Percentiles rank a stretch among this genome's conserved stretches.
Evolutionary conservation across 1,284 basidiomycete species (phyloP).

Genomic region (Tilletiaria anomala): DNA sequence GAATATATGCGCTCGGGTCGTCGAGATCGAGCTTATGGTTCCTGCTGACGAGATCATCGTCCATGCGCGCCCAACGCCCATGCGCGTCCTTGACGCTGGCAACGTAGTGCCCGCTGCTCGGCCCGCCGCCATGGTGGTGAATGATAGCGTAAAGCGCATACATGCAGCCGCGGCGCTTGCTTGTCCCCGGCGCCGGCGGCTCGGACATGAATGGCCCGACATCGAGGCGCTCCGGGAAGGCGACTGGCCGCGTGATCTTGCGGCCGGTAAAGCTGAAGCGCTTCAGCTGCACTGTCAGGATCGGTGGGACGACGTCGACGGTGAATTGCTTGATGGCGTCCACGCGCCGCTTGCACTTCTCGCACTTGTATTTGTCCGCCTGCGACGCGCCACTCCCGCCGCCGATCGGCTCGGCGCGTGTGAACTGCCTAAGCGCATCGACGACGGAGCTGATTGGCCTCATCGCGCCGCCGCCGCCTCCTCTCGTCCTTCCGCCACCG

Average conservation of each 20-base stretch:
- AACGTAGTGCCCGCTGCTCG: constrained; percentile 91
- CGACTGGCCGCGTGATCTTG: constrained; percentile 53
- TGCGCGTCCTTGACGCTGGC: constrained; percentile 73
- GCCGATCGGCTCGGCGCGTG: constrained; percentile 71
- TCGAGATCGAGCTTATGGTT: constrained; percentile 38
- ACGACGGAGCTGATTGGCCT: constrained; percentile 52
- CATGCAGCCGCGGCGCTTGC: constrained; percentile 46
- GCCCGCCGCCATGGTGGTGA: constrained; percentile 78
- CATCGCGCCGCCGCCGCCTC: background rate
- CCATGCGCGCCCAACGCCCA: constrained; percentile 45
- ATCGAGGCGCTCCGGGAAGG: constrained; percentile 64
- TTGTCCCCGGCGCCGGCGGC: constrained; percentile 41
- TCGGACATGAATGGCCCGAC: constrained; percentile 73
- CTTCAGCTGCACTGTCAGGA: constrained; percentile 94
- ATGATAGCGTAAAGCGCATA: constrained; percentile 86
- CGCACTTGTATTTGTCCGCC: constrained; percentile 97
- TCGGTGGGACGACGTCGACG: constrained; percentile 68
- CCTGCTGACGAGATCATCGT: constrained; percentile 39
- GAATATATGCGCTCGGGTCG: constrained; percentile 73
- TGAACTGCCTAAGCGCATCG: constrained; percentile 68
- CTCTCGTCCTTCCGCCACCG: background rate
- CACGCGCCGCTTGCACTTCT: constrained; percentile 81
- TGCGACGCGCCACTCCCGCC: too few relatives aligned
- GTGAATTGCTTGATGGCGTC: constrained; percentile 76
- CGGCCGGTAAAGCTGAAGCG: constrained; percentile 73